Base-by-base conservation (phyloP, 768 basidiomycete species). In the Psilocybe cyanescens region DNA sequence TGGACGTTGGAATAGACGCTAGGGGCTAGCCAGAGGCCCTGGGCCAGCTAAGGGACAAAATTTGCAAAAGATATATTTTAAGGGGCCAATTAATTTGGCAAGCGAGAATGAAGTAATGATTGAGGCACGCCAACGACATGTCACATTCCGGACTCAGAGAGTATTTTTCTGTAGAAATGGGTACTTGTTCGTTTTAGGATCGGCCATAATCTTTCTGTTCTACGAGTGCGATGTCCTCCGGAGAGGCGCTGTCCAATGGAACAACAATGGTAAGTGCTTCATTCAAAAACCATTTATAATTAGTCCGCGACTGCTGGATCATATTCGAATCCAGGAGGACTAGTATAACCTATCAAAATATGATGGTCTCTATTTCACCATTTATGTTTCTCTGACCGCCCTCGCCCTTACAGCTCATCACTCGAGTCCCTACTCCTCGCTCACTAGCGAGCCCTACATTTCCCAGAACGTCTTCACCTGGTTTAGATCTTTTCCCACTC, bases 391-490 rank as follows among this genome's bases (percentile, higher is more conserved):
- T 29, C 52, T 66, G 52, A 63, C 62, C 45, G 41, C 17, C 39
- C 37, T 39, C 24, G 24, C 44, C 50, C 57, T 61, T 59, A 16
- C 51, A 66, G 62, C 53, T 57, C 47, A 65, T 64, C 44, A 64
- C 65, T 56, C 65, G 64, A 63, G 57, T 61, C 60, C 68, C 68
- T 44, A 60, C 64, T 52, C 68, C 71, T 39, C 47, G 65, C 8
- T 63, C 64, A 31, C 59, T 57, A 29, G 60, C 71, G 49, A 58
- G 65, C 44, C 30, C 67, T 65, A 62, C 69, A 47, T 63, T 63
- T 57, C 67, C 68, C 37, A 67, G 70, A 61, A 63, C 71, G 29
- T 64, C 70, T 30, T 71, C 72, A 30, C 70, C 68, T 50, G 66
- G 58, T 48, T 33, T 59, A 29, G 59, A 60, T 51, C 66, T 67